These are phyloP conservation scores for Nakataea oryzae DNA, from an alignment of 2,329 filamentous ascomycete species.

Conservation along the genomic window DNA sequence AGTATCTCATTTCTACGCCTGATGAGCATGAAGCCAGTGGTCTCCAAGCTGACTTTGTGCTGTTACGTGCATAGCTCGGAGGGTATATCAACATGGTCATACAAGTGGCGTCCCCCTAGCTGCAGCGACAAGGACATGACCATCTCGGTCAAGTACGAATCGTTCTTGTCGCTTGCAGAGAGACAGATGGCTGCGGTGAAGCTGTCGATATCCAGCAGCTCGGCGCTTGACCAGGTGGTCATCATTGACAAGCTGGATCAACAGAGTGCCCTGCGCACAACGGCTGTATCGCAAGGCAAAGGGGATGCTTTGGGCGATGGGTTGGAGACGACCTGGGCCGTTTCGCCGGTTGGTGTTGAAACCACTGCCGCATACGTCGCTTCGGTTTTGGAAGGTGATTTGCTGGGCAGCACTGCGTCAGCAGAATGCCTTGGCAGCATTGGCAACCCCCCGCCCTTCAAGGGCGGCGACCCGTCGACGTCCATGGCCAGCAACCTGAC, in stretches of 20 bases:
- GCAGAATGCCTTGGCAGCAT: neutral
- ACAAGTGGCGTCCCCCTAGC: slow-evolving; percentile 5
- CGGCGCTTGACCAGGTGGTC: slow-evolving; percentile 5
- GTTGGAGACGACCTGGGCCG: neutral
- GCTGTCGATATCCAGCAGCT: slow-evolving; percentile 5
- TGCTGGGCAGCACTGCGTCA: slow-evolving; percentile 1
- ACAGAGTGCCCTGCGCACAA: slow-evolving; percentile 6
- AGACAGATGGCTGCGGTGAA: slow-evolving; percentile 6
- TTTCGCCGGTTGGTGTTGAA: neutral
- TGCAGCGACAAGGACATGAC: neutral
- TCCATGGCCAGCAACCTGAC: no score
- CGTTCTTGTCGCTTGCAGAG: slow-evolving; percentile 4
- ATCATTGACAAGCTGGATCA: slow-evolving; percentile 5
- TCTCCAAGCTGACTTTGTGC: neutral
- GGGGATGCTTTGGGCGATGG: no score
- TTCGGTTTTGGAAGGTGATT: neutral
- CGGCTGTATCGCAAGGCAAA: neutral
- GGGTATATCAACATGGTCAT: slow-evolving; percentile 8
- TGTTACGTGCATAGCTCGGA: slow-evolving; percentile 3
- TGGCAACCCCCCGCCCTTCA: neutral
- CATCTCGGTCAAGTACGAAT: slow-evolving; percentile 4
- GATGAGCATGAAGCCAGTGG: no score
- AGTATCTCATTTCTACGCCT: neutral
- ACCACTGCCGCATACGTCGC: no score
- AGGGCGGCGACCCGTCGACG: neutral